Percentiles rank a stretch among this genome's conserved stretches.
Conservation (phyloP, 768 basidiomycete genomes). For the Tephrocybe sp. region DNA sequence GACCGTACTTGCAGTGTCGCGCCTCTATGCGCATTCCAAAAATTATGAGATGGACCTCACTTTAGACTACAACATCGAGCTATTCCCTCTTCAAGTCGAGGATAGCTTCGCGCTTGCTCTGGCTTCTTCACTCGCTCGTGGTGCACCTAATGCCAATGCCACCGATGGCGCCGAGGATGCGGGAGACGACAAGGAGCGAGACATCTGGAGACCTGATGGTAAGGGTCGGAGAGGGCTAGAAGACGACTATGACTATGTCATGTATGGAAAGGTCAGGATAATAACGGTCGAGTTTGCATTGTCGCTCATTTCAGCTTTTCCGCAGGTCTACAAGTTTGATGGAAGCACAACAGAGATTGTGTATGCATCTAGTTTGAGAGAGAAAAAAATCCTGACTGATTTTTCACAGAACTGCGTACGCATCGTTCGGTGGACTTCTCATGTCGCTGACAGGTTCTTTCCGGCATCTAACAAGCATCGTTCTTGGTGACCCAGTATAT, state of each 20-base stretch:
- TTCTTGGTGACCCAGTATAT: constrained; percentile 92
- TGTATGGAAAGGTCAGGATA: constrained; percentile 88
- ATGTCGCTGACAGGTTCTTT: constrained; percentile 93
- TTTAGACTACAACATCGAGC: constrained; percentile 91
- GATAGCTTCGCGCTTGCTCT: constrained; percentile 85
- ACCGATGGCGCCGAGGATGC: constrained; percentile 53
- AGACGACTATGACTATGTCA: constrained; percentile 98
- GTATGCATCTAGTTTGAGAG: constrained; percentile 52
- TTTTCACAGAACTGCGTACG: constrained; percentile 80
- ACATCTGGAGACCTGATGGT: constrained; percentile 85
- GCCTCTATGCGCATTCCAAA: constrained; percentile 85
- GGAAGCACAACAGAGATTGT: constrained; percentile 81
- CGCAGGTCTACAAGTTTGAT: constrained; percentile 95
- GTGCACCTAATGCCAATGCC: constrained; percentile 41
- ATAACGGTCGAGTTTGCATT: not conserved
- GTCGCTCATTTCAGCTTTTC: not conserved
- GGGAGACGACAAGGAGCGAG: constrained; percentile 68
- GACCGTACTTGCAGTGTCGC: constrained; percentile 64
- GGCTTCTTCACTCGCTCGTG: constrained; percentile 73
- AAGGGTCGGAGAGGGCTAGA: constrained; percentile 82
- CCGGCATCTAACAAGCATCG: constrained; percentile 89
- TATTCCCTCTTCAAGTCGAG: constrained; percentile 70
- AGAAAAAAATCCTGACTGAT: constrained; percentile 6
- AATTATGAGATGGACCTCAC: constrained; percentile 92
- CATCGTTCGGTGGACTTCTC: constrained; percentile 93